These are phyloP conservation scores for Chlamydomonas reinhardtii DNA, from an alignment of 163 green algal genomes.

Conservation along the genomic window DNA sequence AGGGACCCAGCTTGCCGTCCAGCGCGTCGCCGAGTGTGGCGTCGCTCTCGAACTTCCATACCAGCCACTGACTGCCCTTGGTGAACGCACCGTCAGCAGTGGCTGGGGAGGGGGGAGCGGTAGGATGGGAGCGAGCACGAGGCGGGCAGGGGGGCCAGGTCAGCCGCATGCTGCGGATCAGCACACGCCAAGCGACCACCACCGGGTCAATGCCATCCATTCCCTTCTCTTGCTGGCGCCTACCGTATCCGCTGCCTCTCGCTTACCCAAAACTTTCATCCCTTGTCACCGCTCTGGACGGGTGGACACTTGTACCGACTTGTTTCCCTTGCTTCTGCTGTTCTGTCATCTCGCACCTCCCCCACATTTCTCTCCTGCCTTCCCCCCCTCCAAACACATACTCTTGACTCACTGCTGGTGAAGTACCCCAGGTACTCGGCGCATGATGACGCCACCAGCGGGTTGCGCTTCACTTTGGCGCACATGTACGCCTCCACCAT, in stretches of 20 bases:
- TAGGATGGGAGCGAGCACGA: too few species aligned
- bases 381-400: too few species aligned
- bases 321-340: too few species aligned
- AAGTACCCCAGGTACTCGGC: conserved; percentile 82
- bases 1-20: conserved; percentile 76
- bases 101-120: conserved; percentile 50
- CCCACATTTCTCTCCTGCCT: not conserved
- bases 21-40: conserved; percentile 80
- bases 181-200: too few species aligned
- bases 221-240: too few species aligned
- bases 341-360: not conserved
- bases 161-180: too few species aligned
- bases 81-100: conserved; percentile 72
- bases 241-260: too few species aligned
- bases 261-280: too few species aligned
- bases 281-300: too few species aligned
- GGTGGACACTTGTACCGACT: too few species aligned
- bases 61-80: conserved; percentile 89
- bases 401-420: conserved; percentile 46
- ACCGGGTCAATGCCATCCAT: too few species aligned
- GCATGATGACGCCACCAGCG: conserved; percentile 57
- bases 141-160: not conserved
- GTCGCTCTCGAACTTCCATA: conserved; percentile 94
- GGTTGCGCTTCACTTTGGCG: conserved; percentile 75
- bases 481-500: conserved; percentile 93